A percentile compares a stretch with the other conserved stretches of the same genome.
phyloP scores from a whole-genome alignment of 148 eudicot species.

The Rhododendron ovatum region DNA sequence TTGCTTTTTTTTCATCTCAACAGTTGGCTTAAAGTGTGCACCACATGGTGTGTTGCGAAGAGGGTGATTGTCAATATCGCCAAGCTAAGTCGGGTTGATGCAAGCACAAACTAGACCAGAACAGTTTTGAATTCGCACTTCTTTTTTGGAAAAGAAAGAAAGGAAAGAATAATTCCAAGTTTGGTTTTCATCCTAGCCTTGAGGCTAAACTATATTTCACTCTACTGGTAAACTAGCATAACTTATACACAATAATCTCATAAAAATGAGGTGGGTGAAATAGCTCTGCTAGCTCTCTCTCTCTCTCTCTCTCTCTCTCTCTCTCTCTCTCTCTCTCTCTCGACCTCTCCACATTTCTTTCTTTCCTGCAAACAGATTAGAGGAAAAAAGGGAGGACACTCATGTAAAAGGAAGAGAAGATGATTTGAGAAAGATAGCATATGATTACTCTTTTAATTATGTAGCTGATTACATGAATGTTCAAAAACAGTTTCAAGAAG shows the following conservation, averaged over 20 bases:
- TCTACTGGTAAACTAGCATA: background rate
- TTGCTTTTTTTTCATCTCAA: background rate
- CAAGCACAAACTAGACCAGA: background rate
- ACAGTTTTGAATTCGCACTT: background rate
- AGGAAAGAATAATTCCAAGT: background rate
- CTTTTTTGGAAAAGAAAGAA: background rate
- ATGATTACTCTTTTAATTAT: background rate
- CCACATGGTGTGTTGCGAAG: background rate
- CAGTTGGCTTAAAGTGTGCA: background rate
- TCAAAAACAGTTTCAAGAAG: too few species aligned
- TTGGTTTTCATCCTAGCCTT: background rate
- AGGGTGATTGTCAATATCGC: background rate
- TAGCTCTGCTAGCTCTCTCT: too few species aligned
- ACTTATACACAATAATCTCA: background rate
- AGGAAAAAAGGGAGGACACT: background rate
- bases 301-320: too few species aligned
- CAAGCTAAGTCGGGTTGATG: background rate
- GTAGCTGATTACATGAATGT: background rate
- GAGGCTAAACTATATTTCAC: background rate
- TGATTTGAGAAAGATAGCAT: background rate
- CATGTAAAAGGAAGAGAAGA: background rate
- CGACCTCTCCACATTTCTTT: too few species aligned
- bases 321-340: too few species aligned
- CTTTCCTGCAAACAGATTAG: too few species aligned
- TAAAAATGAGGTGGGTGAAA: too few species aligned